Base-by-base conservation (phyloP, 352 stramenopile species). In the Globisporangium viniferum region DNA sequence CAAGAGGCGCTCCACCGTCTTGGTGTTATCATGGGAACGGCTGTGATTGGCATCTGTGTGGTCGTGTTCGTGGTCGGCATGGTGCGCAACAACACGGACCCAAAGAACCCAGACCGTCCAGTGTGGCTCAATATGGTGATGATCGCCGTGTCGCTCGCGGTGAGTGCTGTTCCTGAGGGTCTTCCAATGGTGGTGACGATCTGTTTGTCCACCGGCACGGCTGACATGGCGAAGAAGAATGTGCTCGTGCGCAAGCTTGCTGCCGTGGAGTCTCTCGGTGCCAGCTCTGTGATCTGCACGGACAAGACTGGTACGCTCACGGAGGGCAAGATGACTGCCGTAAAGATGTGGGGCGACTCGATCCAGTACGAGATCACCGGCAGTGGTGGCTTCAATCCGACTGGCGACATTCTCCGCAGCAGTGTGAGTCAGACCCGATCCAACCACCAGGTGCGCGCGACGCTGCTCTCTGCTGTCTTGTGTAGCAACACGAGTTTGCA, bases 261-360 rank as follows among this genome's bases (percentile, higher is more conserved):
- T 24, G 85, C 92, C 10, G 79, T 92, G 3, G 77, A 90, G 66
- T 90, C 81, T 29, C 90, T 98, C 63, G 90, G 86, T 55, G 90
- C 94, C n/a, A 96, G 90, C 29, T 96, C 91, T 3, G 91, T 98
- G 2, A 94, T 97, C 59, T 98, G 82, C 51, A 91, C 83, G 1
- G 95, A 98, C 79, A 98, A 98, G 76, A 98, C 95, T 0, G 95
- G 95, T 5, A 98, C 95, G 6, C 71, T 98, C 12, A 98, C 95
- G 0, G 83, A 91, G 64, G 83, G 84, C 41, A 90, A 93, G 67
- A 93, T 93, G 85, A 89, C 80, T 18, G 85, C 80, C 7, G 78
- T 92, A 63, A 90, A 90, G 68, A 84, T 93, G 73, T 93, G 82
- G 81, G 81, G 80, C 29, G 79, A 90, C 64, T 76, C 68, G 1